Conservation (phyloP, 306 rosid genomes). For the Quercus engelmannii region DNA sequence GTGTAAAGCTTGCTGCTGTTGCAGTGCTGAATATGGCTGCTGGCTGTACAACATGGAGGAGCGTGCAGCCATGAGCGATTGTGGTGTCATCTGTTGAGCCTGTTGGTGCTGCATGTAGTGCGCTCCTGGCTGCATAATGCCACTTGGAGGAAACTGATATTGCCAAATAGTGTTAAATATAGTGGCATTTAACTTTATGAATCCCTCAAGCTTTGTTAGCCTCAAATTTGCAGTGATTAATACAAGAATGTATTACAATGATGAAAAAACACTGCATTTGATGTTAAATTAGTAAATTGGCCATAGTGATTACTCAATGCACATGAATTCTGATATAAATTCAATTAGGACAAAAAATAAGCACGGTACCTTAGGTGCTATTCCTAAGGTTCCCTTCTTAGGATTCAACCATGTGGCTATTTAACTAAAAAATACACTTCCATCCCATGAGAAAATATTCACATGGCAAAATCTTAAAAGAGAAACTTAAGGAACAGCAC, state of each 20-base stretch:
- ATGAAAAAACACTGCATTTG: not conserved
- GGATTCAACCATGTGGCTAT: too few relatives aligned
- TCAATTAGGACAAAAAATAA: too few relatives aligned
- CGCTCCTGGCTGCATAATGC: constrained; percentile 79
- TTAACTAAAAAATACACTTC: too few relatives aligned
- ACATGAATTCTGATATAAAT: too few relatives aligned
- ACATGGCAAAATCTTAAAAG: too few relatives aligned
- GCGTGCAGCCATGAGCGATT: constrained; percentile 85
- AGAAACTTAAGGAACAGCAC: too few relatives aligned
- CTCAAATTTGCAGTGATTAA: not conserved
- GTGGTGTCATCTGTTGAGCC: constrained; percentile 81
- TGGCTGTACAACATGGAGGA: constrained; percentile 83
- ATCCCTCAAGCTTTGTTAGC: not conserved
- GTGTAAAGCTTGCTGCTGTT: constrained; percentile 84
- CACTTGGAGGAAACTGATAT: constrained; percentile 62
- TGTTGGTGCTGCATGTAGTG: constrained; percentile 91
- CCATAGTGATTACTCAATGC: too few relatives aligned
- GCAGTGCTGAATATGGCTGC: constrained; percentile 74
- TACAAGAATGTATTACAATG: not conserved
- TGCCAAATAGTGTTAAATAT: not conserved
- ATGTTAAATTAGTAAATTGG: not conserved
- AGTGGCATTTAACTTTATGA: not conserved
- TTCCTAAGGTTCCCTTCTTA: too few relatives aligned
- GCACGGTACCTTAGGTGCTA: too few relatives aligned
- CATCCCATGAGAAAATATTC: too few relatives aligned